These are phyloP conservation scores for Phytophthora quininea DNA, from an alignment of 352 stramenopile genomes.

Conservation along the genomic window DNA sequence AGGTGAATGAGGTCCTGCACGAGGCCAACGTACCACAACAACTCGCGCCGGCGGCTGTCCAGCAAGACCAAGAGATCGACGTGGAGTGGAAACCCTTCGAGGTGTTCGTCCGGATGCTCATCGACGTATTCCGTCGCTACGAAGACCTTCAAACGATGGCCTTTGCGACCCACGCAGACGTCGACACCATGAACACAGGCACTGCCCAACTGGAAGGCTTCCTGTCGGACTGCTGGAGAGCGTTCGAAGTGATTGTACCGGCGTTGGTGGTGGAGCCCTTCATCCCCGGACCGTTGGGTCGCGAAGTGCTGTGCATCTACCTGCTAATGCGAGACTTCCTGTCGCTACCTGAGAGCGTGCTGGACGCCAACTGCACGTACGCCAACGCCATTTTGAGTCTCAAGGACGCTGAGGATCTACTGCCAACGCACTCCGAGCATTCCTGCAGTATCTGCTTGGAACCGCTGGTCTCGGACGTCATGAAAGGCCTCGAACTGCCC, in stretches of 20 bases:
- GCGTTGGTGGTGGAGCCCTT: conserved; percentile 51
- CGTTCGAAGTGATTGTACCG: conserved; percentile 52
- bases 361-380: conserved; percentile 60
- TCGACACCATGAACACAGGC: conserved; percentile 36
- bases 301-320: conserved; percentile 52
- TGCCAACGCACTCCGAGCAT: conserved; percentile 37
- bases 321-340: conserved; percentile 61
- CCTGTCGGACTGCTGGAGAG: conserved; percentile 50
- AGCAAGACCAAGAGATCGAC: conserved; percentile 15
- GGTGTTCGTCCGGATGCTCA: conserved; percentile 46
- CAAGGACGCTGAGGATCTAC: conserved; percentile 52
- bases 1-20: conserved; percentile 49
- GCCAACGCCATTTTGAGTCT: conserved; percentile 64
- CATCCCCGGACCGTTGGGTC: conserved; percentile 34
- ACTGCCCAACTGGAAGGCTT: conserved; percentile 53
- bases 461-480: conserved; percentile 25
- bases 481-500: conserved; percentile 22
- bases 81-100: conserved; percentile 58
- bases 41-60: conserved; percentile 15
- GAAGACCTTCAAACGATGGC: conserved; percentile 39
- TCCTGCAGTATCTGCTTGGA: conserved; percentile 72
- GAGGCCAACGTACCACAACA: conserved; percentile 36
- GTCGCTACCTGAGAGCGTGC: conserved; percentile 48
- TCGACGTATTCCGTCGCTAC: conserved; percentile 44
- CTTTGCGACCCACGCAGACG: conserved; percentile 51